Evolutionary conservation across 2,329 filamentous ascomycete genomes (phyloP).

Genomic region (Fusarium sp.): DNA sequence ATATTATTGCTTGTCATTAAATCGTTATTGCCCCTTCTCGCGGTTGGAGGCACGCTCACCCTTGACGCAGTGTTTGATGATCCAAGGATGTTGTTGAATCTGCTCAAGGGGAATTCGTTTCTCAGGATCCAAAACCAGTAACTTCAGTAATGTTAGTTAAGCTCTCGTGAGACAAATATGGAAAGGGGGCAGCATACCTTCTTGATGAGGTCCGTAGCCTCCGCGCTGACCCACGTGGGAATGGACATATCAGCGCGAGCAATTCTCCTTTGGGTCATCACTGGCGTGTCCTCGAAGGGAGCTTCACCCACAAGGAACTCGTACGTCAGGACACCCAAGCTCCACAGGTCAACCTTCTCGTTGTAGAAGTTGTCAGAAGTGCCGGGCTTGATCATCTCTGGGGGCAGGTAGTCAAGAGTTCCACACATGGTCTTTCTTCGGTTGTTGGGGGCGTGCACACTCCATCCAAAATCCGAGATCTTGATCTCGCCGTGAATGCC

Average conservation of each 20-base stretch:
- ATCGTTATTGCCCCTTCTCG: constrained; percentile 57
- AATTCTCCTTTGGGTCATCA: constrained; percentile 95
- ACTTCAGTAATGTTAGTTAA: constrained; percentile 62
- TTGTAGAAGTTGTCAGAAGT: constrained; percentile 88
- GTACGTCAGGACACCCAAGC: constrained; percentile 92
- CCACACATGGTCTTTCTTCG: constrained; percentile 95
- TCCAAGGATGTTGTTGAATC: constrained; percentile 93
- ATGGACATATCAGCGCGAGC: constrained; percentile 91
- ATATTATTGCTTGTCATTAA: constrained; percentile 36
- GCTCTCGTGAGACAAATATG: background rate
- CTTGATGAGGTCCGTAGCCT: constrained; percentile 93
- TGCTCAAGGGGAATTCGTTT: constrained; percentile 92
- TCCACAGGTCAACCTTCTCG: constrained; percentile 98
- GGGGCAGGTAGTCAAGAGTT: constrained; percentile 95
- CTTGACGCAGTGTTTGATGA: constrained; percentile 90
- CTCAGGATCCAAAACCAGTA: constrained; percentile 92
- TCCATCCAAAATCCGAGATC: constrained; percentile 98
- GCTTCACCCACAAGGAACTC: constrained; percentile 97
- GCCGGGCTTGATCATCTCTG: constrained; percentile 93
- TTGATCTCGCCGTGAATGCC: constrained; percentile 99
- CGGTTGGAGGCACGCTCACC: constrained; percentile 66
- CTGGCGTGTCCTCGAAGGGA: constrained; percentile 93
- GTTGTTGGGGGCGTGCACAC: constrained; percentile 96
- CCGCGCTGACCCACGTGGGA: constrained; percentile 88
- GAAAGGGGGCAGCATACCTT: constrained; percentile 67